phyloP scores from a whole-genome alignment of 2,329 filamentous ascomycete genomes.

The Tolypocladium cylindrosporum region DNA sequence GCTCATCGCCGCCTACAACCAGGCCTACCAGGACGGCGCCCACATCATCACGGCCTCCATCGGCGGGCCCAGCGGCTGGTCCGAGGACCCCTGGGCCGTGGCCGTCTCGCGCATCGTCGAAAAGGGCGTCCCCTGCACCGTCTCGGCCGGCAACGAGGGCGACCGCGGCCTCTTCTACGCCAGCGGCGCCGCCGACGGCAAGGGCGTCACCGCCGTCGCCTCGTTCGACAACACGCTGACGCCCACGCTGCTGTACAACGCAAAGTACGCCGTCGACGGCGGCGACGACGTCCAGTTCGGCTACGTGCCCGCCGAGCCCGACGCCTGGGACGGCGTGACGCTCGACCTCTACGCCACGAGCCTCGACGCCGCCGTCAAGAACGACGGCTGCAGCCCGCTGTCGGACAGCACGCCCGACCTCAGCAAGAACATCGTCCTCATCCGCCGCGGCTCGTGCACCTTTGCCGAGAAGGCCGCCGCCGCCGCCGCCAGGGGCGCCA shows the following conservation, averaged over 20 bases:
- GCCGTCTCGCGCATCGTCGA: conserved; percentile 42
- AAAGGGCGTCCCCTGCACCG: conserved; percentile 39
- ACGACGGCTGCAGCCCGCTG: conserved; percentile 41
- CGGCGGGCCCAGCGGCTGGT: conserved; percentile 41
- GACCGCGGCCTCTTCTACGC: conserved; percentile 37
- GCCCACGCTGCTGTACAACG: conserved; percentile 31
- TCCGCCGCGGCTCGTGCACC: conserved; percentile 48
- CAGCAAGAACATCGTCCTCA: conserved; percentile 45
- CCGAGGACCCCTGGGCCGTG: conserved; percentile 39
- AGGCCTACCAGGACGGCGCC: conserved; percentile 49
- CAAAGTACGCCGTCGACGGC: conserved; percentile 28
- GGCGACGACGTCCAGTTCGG: conserved; percentile 27
- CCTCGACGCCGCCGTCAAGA: conserved; percentile 34
- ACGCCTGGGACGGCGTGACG: conserved; percentile 32
- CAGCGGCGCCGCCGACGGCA: conserved; percentile 36
- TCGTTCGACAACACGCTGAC: conserved; percentile 38
- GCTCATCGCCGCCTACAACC: conserved; percentile 48
- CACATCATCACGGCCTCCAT: conserved; percentile 48
- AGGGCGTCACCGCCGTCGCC: conserved; percentile 35
- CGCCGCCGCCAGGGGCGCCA: conserved; percentile 43
- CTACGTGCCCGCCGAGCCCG: conserved; percentile 30
- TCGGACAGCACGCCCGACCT: conserved; percentile 47
- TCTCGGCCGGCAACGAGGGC: conserved; percentile 44
- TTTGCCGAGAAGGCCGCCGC: conserved; percentile 45
- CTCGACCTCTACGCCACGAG: conserved; percentile 40